phyloP scores from a whole-genome alignment of 306 rosid genomes.

The Pyrus pyrifolia region DNA sequence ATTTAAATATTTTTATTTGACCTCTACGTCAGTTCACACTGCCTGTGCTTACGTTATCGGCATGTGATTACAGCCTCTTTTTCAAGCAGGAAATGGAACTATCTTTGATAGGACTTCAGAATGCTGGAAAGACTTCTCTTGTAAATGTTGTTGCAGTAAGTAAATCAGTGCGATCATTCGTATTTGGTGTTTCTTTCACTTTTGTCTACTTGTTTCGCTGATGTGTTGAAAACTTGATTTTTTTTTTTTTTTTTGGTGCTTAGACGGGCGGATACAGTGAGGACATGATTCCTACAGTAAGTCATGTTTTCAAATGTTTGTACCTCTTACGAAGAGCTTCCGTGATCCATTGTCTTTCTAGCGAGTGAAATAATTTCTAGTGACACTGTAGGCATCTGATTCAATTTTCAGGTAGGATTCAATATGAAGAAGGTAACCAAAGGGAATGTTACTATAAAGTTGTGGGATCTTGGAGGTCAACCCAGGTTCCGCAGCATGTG shows the following conservation, averaged over 20 bases:
- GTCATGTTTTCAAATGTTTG: slow-evolving; percentile 19
- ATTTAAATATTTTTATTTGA: background rate
- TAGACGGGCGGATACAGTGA: slow-evolving; percentile 95
- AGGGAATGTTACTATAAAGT: slow-evolving; percentile 86
- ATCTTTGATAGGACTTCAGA: slow-evolving; percentile 86
- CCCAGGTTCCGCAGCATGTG: slow-evolving; percentile 98
- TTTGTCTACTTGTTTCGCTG: slow-evolving; percentile 12
- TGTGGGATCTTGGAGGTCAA: slow-evolving; percentile 98
- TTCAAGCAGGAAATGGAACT: slow-evolving; percentile 97
- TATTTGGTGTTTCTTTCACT: background rate
- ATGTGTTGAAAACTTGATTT: background rate
- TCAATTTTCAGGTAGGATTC: slow-evolving; percentile 74
- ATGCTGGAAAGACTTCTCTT: slow-evolving; percentile 93
- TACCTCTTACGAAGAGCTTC: background rate
- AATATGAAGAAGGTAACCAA: slow-evolving; percentile 90
- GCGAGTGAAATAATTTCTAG: background rate
- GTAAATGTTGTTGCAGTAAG: slow-evolving; percentile 88
- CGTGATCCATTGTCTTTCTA: background rate
- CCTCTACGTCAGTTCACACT: background rate
- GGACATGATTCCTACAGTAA: slow-evolving; percentile 93
- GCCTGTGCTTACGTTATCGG: slow-evolving; percentile 13
- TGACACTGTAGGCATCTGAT: background rate
- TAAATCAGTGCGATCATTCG: slow-evolving; percentile 14
- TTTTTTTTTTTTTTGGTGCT: background rate
- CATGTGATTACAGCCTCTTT: slow-evolving; percentile 70